phyloP scores from a whole-genome alignment of 176 grass and related monocot species.

The Aegilops bicornis region DNA sequence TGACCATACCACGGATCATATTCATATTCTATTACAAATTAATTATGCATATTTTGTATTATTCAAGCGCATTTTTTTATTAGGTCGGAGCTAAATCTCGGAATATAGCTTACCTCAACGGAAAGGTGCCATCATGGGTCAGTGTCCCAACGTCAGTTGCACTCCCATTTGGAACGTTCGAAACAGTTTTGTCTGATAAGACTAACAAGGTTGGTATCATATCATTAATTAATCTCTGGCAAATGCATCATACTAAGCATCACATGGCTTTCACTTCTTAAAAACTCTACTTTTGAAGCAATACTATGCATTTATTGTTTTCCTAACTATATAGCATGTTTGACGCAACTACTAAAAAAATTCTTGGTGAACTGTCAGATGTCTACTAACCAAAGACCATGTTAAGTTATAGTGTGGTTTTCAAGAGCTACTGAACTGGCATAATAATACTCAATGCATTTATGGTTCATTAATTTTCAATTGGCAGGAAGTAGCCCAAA shows the following conservation, averaged over 20 bases:
- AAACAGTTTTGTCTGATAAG: conserved; percentile 72
- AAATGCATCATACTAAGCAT: neutral
- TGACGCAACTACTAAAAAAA: neutral
- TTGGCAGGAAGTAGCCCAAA: conserved; percentile 64
- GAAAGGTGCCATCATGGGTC: conserved; percentile 86
- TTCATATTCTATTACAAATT: neutral
- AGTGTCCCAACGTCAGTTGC: conserved; percentile 91
- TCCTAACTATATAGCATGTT: neutral
- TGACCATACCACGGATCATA: neutral
- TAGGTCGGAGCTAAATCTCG: conserved; percentile 96
- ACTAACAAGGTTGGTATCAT: conserved; percentile 61
- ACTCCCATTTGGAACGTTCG: conserved; percentile 89
- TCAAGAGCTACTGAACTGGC: neutral
- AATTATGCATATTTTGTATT: neutral
- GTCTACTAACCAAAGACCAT: neutral
- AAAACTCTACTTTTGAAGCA: neutral
- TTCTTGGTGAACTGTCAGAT: neutral
- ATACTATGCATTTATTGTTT: neutral
- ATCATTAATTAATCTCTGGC: neutral
- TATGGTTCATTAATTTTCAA: neutral
- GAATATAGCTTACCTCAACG: conserved; percentile 89
- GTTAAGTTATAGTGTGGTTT: neutral
- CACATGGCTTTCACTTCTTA: neutral
- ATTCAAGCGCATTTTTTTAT: conserved; percentile 15
- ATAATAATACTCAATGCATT: neutral